Percentiles rank a stretch among this genome's conserved stretches.
Conservation (phyloP, 2,329 filamentous ascomycete species). For the Beauveria varroae region DNA sequence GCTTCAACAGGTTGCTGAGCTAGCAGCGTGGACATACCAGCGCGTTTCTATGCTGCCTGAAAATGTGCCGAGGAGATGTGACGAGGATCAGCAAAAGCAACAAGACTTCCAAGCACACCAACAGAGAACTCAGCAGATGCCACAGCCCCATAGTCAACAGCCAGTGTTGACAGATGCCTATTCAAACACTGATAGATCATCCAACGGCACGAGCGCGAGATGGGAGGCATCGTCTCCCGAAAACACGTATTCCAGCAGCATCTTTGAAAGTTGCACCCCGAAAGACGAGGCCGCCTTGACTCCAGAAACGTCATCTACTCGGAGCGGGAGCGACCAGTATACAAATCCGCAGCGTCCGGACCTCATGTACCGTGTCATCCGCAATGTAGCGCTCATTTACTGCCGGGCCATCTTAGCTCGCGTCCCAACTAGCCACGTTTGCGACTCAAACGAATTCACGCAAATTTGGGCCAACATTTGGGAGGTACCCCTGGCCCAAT, state of each 20-base stretch:
- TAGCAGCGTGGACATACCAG: slow-evolving; percentile 32
- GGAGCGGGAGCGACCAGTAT: slow-evolving; percentile 14
- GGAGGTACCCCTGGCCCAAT: slow-evolving; percentile 37
- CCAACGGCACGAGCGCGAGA: slow-evolving; percentile 14
- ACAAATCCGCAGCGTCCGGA: slow-evolving; percentile 24
- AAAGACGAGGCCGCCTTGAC: neutral
- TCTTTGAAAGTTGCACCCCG: slow-evolving; percentile 8
- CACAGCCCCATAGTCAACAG: neutral
- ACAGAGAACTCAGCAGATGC: slow-evolving; percentile 3
- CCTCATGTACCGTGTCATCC: slow-evolving; percentile 39
- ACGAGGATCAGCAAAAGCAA: neutral
- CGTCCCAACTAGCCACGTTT: slow-evolving; percentile 33
- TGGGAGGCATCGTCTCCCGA: slow-evolving; percentile 5
- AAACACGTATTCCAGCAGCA: slow-evolving; percentile 8
- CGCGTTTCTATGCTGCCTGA: slow-evolving; percentile 29
- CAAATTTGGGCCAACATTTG: slow-evolving; percentile 40
- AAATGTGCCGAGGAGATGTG: slow-evolving; percentile 15
- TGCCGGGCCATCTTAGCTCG: slow-evolving; percentile 36
- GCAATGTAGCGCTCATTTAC: slow-evolving; percentile 40
- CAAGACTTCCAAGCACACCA: slow-evolving; percentile 11
- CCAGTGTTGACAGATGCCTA: neutral
- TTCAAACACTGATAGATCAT: neutral
- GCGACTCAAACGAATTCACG: slow-evolving; percentile 31
- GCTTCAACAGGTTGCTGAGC: slow-evolving; percentile 30
- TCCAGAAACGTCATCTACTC: slow-evolving; percentile 2